A percentile compares a stretch with the other conserved stretches of the same genome.
These are phyloP conservation scores for Carex myosuroides DNA, from an alignment of 176 grass and related monocot species.

Conservation along the genomic window DNA sequence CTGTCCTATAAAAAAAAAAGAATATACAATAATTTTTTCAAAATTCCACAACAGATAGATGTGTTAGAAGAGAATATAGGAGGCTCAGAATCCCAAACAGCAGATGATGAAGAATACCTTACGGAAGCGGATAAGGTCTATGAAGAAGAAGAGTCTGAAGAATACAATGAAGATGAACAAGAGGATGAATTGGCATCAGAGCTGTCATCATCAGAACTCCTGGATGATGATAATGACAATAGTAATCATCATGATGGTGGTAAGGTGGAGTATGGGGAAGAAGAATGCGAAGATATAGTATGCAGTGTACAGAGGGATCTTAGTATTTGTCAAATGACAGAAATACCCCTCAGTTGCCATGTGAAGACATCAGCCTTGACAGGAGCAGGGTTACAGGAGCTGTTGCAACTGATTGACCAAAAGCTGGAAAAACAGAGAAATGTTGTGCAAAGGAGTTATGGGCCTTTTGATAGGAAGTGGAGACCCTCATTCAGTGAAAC, in stretches of 20 bases:
- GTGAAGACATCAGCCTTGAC: constrained; percentile 77
- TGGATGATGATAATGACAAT: constrained; percentile 37
- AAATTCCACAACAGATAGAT: constrained; percentile 56
- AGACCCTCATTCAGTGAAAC: constrained; percentile 49
- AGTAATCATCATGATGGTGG: constrained; percentile 34
- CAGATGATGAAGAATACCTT: constrained; percentile 21
- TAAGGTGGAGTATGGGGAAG: constrained; percentile 18
- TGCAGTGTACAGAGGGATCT: not conserved
- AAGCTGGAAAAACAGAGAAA: constrained; percentile 53
- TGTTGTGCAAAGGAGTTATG: constrained; percentile 51
- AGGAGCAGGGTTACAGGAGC: constrained; percentile 68
- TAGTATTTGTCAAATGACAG: constrained; percentile 14
- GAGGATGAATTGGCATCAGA: constrained; percentile 37
- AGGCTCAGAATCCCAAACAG: constrained; percentile 34
- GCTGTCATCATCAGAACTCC: constrained; percentile 35
- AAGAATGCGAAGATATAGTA: constrained; percentile 18
- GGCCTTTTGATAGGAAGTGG: constrained; percentile 83
- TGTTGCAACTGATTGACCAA: constrained; percentile 56
- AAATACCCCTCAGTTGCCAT: constrained; percentile 27
- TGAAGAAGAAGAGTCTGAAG: constrained; percentile 10
- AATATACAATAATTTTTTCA: not conserved
- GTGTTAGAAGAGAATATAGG: constrained; percentile 37
- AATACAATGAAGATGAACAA: constrained; percentile 20
- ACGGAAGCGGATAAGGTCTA: not conserved
- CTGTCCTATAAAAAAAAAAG: not conserved